Percentiles rank a stretch among this genome's conserved stretches.
Conservation (phyloP, 352 stramenopile species). For the Hyaloperonospora brassicae region DNA sequence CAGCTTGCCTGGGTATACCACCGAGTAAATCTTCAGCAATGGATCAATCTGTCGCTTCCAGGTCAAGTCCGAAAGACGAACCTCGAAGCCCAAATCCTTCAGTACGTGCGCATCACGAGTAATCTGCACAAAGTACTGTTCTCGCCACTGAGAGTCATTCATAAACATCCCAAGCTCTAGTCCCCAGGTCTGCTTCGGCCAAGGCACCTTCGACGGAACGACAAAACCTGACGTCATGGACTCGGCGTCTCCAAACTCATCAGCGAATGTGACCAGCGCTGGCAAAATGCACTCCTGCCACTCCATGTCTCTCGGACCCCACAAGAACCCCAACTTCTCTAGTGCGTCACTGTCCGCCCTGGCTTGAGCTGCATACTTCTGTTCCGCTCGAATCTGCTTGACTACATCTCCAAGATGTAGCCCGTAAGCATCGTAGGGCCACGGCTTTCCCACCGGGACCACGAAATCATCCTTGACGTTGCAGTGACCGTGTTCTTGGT, state of each 20-base stretch:
- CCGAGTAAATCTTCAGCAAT: conserved; percentile 20
- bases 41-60: conserved; percentile 19
- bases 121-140: conserved; percentile 27
- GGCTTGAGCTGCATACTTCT: conserved; percentile 12
- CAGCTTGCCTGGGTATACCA: conserved; percentile 6
- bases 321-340: conserved; percentile 16
- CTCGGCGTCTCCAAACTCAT: conserved; percentile 17
- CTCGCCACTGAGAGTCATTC: conserved; percentile 15
- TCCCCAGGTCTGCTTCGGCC: conserved; percentile 24
- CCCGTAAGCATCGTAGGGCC: conserved; percentile 13
- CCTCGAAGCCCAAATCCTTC: conserved; percentile 19
- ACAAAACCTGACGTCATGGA: conserved; percentile 16
- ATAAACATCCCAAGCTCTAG: conserved; percentile 19
- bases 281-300: conserved; percentile 27
- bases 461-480: conserved; percentile 18
- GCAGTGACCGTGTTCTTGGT: conserved; percentile 17
- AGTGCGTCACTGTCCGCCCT: conserved; percentile 9
- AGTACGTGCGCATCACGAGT: conserved; percentile 11
- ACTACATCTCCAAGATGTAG: conserved; percentile 23
- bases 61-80: conserved; percentile 16
- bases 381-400: conserved; percentile 15
- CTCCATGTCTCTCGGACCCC: conserved; percentile 16
- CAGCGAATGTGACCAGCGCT: conserved; percentile 21
- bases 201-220: conserved; percentile 14
- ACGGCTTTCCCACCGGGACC: conserved; percentile 14